Percentiles rank a stretch among this genome's conserved stretches.
These are phyloP conservation scores for Lachancea fermentati DNA, from an alignment of 805 yeast species.

Conservation along the genomic window DNA sequence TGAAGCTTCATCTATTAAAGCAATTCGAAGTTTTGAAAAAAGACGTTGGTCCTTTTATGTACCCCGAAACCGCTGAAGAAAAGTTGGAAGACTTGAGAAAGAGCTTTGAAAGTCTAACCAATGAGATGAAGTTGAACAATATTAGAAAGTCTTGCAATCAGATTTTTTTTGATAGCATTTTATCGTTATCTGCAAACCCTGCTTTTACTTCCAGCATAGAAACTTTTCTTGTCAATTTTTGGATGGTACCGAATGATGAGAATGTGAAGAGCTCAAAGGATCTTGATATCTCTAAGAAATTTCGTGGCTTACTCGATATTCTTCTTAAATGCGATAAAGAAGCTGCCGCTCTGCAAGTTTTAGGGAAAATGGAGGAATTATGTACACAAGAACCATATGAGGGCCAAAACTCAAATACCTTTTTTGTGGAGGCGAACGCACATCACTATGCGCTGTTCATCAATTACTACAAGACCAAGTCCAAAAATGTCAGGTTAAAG, in stretches of 20 bases:
- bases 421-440: slow-evolving; percentile 31
- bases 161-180: slow-evolving; percentile 16
- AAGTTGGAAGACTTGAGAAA: slow-evolving; percentile 10
- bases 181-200: slow-evolving; percentile 14
- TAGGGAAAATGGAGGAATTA: slow-evolving; percentile 32
- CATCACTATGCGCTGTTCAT: slow-evolving; percentile 39
- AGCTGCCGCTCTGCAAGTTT: slow-evolving; percentile 30
- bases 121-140: slow-evolving; percentile 16
- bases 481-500: not conserved
- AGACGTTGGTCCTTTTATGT: slow-evolving; percentile 11
- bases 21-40: slow-evolving; percentile 21
- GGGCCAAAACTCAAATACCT: slow-evolving; percentile 11
- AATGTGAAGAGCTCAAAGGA: slow-evolving; percentile 10
- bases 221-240: slow-evolving; percentile 11
- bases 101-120: slow-evolving; percentile 14
- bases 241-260: slow-evolving; percentile 2
- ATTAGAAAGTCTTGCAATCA: slow-evolving; percentile 17
- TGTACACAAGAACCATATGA: slow-evolving; percentile 3
- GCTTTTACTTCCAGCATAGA: slow-evolving; percentile 15
- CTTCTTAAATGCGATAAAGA: slow-evolving; percentile 22
- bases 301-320: slow-evolving; percentile 23
- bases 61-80: slow-evolving; percentile 5
- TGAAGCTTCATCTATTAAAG: slow-evolving; percentile 22
- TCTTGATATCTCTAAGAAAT: slow-evolving; percentile 18
- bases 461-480: slow-evolving; percentile 27